phyloP scores from a whole-genome alignment of 1,139 yeast genomes.

The Suhomyces atakaporum region DNA sequence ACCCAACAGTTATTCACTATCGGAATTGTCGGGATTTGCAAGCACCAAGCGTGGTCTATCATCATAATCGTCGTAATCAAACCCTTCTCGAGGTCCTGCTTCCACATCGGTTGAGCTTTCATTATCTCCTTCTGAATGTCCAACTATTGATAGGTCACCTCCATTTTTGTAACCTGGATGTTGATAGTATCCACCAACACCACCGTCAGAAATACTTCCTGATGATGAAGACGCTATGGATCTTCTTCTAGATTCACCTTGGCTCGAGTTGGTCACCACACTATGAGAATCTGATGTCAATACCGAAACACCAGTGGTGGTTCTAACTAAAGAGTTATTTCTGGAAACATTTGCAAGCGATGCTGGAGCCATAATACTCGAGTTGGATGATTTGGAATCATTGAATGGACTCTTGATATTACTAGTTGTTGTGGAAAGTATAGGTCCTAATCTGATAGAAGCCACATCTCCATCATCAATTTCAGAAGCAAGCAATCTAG shows the following conservation, averaged over 20 bases:
- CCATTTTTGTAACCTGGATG: constrained; percentile 43
- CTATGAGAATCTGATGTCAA: constrained; percentile 25
- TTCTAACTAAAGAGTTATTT: constrained; percentile 31
- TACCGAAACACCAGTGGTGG: constrained; percentile 32
- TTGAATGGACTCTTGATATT: constrained; percentile 10
- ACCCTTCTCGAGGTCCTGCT: constrained; percentile 1
- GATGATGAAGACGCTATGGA: constrained; percentile 27
- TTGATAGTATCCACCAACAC: constrained; percentile 42
- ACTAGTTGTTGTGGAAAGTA: constrained; percentile 1
- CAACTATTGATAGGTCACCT: constrained; percentile 27
- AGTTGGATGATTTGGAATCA: constrained; percentile 25
- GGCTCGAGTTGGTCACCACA: constrained; percentile 18
- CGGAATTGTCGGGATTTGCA: constrained; percentile 66
- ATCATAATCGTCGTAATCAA: constrained; percentile 31
- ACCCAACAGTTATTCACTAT: constrained; percentile 20
- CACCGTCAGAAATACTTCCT: constrained; percentile 28
- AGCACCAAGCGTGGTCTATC: constrained; percentile 55
- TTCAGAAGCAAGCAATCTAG: constrained; percentile 76
- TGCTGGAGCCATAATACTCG: constrained; percentile 22
- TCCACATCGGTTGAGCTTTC: constrained; percentile 22
- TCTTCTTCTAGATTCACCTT: constrained; percentile 17
- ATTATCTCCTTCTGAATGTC: constrained; percentile 13
- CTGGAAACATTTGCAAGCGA: constrained; percentile 19
- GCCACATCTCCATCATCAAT: constrained; percentile 62
- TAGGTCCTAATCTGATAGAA: constrained; percentile 12